Conservation (phyloP, 2,329 filamentous ascomycete genomes). For the Penicillium hesseltinei region DNA sequence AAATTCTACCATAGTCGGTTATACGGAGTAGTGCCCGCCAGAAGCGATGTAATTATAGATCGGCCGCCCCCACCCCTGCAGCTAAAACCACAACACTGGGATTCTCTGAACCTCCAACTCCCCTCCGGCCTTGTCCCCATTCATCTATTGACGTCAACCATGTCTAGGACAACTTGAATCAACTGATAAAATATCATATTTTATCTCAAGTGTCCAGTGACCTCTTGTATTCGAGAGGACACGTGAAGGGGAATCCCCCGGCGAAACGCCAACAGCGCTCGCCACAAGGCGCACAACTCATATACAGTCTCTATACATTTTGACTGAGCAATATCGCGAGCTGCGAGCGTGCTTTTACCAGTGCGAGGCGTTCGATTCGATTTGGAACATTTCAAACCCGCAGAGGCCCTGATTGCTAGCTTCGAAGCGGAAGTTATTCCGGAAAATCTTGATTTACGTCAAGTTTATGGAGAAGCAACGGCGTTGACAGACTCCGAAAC, state of each 20-base stretch:
- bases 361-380: not conserved
- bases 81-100: slow-evolving; percentile 35
- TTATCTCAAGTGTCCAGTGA: not conserved
- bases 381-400: not conserved
- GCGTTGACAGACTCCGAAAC: slow-evolving; percentile 1
- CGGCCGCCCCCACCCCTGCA: slow-evolving; percentile 28
- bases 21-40: slow-evolving; percentile 8
- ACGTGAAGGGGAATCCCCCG: not conserved
- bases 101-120: slow-evolving; percentile 21
- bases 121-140: slow-evolving; percentile 7
- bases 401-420: not conserved
- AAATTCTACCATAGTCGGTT: slow-evolving; percentile 7
- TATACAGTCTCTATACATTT: not conserved
- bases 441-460: not conserved
- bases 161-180: not conserved
- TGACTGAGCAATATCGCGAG: not conserved
- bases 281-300: not conserved
- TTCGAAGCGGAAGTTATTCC: not conserved
- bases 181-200: not conserved
- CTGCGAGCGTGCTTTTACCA: not conserved
- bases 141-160: slow-evolving; percentile 7
- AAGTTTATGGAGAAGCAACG: slow-evolving; percentile 23
- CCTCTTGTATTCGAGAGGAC: not conserved
- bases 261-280: not conserved
- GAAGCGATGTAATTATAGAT: slow-evolving; percentile 33